A percentile compares a stretch with the other conserved stretches of the same genome.
Conservation (phyloP, 495 filamentous ascomycete genomes). For the Ramalina intermedia region DNA sequence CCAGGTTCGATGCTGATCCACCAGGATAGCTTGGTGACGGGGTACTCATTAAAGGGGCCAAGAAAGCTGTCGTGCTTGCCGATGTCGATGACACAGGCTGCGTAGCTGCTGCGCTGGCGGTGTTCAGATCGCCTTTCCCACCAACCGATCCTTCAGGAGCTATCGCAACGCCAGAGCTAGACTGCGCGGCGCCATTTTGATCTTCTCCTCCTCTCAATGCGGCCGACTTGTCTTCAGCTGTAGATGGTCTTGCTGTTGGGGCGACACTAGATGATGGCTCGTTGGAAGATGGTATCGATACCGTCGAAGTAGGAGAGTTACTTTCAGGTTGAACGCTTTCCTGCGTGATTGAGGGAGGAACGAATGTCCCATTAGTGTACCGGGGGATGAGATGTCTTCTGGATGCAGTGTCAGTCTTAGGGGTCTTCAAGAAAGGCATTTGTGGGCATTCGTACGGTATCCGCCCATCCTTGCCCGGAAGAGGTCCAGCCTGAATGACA, state of each 20-base stretch:
- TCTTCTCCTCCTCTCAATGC: too few species aligned
- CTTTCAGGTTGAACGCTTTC: background rate
- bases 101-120: too few species aligned
- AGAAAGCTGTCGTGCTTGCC: too few species aligned
- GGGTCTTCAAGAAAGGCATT: background rate
- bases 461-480: conserved; percentile 6
- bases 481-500: conserved; percentile 10
- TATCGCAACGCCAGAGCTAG: too few species aligned
- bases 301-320: background rate
- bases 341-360: background rate
- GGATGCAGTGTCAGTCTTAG: background rate
- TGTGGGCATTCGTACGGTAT: conserved; percentile 6
- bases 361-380: background rate
- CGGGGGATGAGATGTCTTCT: background rate
- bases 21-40: too few species aligned
- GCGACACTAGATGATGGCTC: background rate
- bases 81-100: too few species aligned
- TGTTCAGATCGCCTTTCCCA: too few species aligned
- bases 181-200: too few species aligned
- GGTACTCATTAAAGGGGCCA: too few species aligned
- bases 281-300: background rate
- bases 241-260: background rate
- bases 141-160: too few species aligned
- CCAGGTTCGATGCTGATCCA: too few species aligned
- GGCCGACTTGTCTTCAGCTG: background rate